Base-by-base conservation (phyloP, 306 rosid species). In the Glycine latifolia region DNA sequence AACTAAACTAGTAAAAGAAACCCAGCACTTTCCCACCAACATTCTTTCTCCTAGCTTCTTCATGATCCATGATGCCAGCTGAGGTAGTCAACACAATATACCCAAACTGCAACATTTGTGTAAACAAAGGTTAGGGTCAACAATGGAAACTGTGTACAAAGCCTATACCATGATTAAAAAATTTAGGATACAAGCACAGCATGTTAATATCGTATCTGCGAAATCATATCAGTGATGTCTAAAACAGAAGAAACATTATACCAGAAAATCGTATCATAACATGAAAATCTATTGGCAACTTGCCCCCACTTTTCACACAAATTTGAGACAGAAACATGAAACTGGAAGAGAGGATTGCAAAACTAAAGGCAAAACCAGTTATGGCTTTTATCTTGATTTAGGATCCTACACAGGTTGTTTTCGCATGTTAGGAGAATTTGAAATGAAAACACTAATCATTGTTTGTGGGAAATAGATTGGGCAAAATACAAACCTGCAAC, bases 21-120 rank as follows among this genome's bases (percentile, higher is more conserved):
- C 87, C 87, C 73, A 84, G 39, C 52, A 84, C 87, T 84, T 84
- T 84, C 10, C 87, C 84, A 58, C 87, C 87, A 74, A 79, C 87
- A 79, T 84, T 84, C 80, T 84, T 84, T 43, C 84, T 84, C 81
- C 87, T 79, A 3, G 87, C 84, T 79, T 84, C 87, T 75, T 80
- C 87, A 53, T 84, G 87, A 53, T 84, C 87, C 87, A 80, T 84
- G 66, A 84, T 84, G 20, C 87, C 87, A 53, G 87, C 87, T 39
- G 87, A 84, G 79, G 85, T 84, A 43, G 87, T 84, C 82, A 84
- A 69, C 39, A 84, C 87, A 33, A 84, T 84, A 61, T 75, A 84
- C 48, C 87, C 87, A 80, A 84, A 84, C 87, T 84, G 82, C 84
- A 80, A 5, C 37, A 61, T 68, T 68, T 17, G 6, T 11, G 61